Percentiles rank a stretch among this genome's conserved stretches.
These are phyloP conservation scores for Globomyces pollinis-pini DNA, from an alignment of 192 early-diverging fungal species.

Conservation along the genomic window DNA sequence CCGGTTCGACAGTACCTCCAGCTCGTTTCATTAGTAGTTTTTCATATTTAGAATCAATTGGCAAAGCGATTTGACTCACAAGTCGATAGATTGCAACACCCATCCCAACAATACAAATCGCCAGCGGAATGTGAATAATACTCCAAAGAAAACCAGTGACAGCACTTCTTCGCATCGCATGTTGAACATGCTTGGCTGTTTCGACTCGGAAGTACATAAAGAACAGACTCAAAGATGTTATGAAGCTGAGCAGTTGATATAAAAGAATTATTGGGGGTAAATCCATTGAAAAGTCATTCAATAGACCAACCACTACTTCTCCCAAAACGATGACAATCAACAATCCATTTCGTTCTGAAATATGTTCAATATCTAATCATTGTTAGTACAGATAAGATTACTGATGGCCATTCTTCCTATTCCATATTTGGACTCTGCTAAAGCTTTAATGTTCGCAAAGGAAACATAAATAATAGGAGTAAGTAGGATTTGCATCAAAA, in stretches of 20 bases:
- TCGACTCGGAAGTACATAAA: slow-evolving; percentile 3
- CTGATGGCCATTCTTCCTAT: no score
- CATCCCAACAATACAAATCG: not conserved
- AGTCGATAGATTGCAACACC: not conserved
- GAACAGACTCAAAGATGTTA: not conserved
- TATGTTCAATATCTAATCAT: not conserved
- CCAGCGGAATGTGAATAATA: not conserved
- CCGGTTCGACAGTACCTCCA: no score
- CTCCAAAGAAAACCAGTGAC: not conserved
- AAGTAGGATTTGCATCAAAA: not conserved
- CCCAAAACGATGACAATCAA: slow-evolving; percentile 10
- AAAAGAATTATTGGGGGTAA: not conserved
- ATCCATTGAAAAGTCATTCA: not conserved
- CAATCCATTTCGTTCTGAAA: not conserved
- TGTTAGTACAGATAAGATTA: not conserved
- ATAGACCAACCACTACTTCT: not conserved
- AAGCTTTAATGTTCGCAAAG: no score
- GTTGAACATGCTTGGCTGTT: not conserved
- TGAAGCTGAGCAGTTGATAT: not conserved
- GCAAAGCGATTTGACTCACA: not conserved
- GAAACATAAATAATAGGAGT: not conserved
- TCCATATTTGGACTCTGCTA: no score
- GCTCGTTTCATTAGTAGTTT: no score
- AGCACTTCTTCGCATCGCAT: not conserved
- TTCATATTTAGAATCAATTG: no score